Base-by-base conservation (phyloP, 2,329 filamentous ascomycete genomes). In the Diaporthe batatas region DNA sequence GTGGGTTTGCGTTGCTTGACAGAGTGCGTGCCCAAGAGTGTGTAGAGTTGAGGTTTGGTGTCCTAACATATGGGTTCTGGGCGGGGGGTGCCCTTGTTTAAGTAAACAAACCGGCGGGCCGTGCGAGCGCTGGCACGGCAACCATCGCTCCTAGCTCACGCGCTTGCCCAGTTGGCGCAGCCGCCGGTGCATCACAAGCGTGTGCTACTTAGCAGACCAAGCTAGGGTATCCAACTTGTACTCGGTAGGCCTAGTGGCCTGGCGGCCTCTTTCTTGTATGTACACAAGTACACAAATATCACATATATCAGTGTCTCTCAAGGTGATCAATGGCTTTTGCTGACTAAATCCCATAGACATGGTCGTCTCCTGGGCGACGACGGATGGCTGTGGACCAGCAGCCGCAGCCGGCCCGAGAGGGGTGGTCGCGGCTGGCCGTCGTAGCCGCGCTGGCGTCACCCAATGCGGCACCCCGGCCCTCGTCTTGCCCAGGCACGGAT, bases 51-150 rank as follows among this genome's bases (percentile, higher is more conserved):
- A 42, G 6, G 39, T 3, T 42, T 3, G 39, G 6, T 42, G 16
- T 14, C 4, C 39, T 5, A 18, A 14, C n/a, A 42, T 16, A 18
- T 42, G 12, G 16, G 14, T 5, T 42, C 18, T 8, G 5, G 18
- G 29, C 10, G 75, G 67, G 2, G 39, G n/a, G 58, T 62, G 49
- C 29, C 3, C 29, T n/a, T 10, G 12, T 59, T 44, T 21, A 32
- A 39, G 23, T 21, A 18, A 58, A 42, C 39, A 42, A 42, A 42
- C 8, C n/a, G n/a, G n/a, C n/a, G n/a, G n/a, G n/a, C n/a, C n/a
- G n/a, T 42, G 12, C 14, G 18, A 23, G 12, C 75, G 81, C 80
- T 79, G 79, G 78, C 81, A 78, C 77, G 80, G 82, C 83, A 85
- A 85, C 83, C 5, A 18, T 1, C 18, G 39, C 2, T 6, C 8